Evolutionary conservation across 2,329 filamentous ascomycete genomes (phyloP).

Genomic region (Phoma sp.): DNA sequence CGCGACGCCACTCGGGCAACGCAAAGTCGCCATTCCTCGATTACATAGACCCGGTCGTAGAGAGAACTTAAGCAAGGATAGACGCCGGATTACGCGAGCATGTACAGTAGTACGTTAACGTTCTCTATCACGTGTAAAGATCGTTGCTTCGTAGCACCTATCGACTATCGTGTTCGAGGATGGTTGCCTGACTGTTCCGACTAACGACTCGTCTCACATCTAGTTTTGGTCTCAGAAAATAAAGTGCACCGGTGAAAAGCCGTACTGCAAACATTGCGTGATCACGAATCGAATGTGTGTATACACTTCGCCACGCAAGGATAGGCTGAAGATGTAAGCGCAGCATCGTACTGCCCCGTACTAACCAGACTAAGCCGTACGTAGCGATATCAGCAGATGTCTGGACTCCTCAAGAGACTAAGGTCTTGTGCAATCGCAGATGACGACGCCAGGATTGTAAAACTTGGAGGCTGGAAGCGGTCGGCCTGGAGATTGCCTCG

Average conservation of each 20-base stretch:
- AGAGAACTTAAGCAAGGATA: slow-evolving; percentile 25
- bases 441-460: slow-evolving; percentile 30
- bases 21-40: slow-evolving; percentile 45
- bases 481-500: background rate
- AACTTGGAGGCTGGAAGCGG: slow-evolving; percentile 33
- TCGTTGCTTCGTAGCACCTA: background rate
- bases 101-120: slow-evolving; percentile 36
- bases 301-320: slow-evolving; percentile 50
- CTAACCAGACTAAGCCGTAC: slow-evolving; percentile 37
- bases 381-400: slow-evolving; percentile 40
- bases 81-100: slow-evolving; percentile 36
- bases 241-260: slow-evolving; percentile 50
- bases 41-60: slow-evolving; percentile 27
- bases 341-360: background rate
- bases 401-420: slow-evolving; percentile 28
- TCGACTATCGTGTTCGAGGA: background rate
- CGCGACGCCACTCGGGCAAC: slow-evolving; percentile 18
- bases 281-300: slow-evolving; percentile 44
- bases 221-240: slow-evolving; percentile 51
- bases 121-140: background rate
- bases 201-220: too few species aligned
- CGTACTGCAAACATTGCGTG: slow-evolving; percentile 48
- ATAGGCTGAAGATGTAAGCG: slow-evolving; percentile 47
- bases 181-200: slow-evolving; percentile 19
- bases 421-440: slow-evolving; percentile 27